A percentile compares a stretch with the other conserved stretches of the same genome.
These are phyloP conservation scores for Tetracentron sinense DNA, from an alignment of 164 flowering plant genomes.

Conservation along the genomic window DNA sequence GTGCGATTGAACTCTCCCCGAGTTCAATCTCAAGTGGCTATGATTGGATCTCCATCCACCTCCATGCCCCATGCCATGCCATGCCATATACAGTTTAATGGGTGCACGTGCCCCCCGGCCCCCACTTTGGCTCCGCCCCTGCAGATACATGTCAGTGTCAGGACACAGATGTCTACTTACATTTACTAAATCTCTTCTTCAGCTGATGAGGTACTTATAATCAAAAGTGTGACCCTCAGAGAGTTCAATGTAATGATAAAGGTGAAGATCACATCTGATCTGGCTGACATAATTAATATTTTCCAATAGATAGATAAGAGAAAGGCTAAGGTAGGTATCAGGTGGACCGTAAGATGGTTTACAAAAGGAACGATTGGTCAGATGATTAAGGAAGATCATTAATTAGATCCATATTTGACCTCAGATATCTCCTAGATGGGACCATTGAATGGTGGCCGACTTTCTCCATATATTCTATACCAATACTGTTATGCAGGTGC, in stretches of 20 bases:
- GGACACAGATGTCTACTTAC: neutral
- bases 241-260: constrained; percentile 93
- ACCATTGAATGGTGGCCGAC: neutral
- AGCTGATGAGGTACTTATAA: constrained; percentile 94
- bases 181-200: constrained; percentile 25
- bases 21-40: too few relatives aligned
- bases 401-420: neutral
- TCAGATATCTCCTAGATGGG: neutral
- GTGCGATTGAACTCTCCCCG: too few relatives aligned
- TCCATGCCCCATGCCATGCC: too few relatives aligned
- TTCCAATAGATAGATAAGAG: neutral
- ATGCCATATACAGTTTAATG: too few relatives aligned
- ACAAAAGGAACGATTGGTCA: neutral
- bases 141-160: neutral
- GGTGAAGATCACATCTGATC: constrained; percentile 38
- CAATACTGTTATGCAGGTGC: neutral
- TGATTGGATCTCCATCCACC: too few relatives aligned
- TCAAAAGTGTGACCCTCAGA: constrained; percentile 93
- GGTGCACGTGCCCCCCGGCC: too few relatives aligned
- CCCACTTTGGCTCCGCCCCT: too few relatives aligned
- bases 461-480: neutral
- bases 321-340: neutral
- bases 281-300: neutral
- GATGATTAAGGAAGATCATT: neutral
- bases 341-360: neutral